Conservation (phyloP, 768 basidiomycete genomes). For the Ramaria sp. region DNA sequence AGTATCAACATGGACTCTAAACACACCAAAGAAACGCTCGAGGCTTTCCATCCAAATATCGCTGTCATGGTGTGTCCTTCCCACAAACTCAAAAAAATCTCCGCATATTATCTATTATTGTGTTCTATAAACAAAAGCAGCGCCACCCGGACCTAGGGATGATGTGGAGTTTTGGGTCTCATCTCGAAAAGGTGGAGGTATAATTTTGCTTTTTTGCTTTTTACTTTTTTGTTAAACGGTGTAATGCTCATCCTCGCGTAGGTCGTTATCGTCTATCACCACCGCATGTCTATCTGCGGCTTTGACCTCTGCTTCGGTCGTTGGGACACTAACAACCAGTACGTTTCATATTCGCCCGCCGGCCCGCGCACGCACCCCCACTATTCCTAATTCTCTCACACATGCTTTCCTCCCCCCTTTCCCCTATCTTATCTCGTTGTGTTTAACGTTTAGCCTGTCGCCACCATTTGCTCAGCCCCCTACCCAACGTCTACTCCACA, state of each 20-base stretch:
- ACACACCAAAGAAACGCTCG: conserved; percentile 77
- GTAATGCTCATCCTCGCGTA: conserved; percentile 76
- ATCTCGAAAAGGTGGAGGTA: conserved; percentile 85
- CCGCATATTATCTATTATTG: too few species aligned
- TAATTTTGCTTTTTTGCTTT: too few species aligned
- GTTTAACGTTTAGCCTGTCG: too few species aligned
- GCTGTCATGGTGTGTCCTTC: conserved; percentile 42
- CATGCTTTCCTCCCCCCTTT: too few species aligned
- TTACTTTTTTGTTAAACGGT: too few species aligned
- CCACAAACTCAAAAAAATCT: background rate
- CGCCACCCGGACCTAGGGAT: conserved; percentile 84
- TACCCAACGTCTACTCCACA: conserved; percentile 88
- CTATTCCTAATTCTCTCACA: too few species aligned
- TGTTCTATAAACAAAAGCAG: too few species aligned
- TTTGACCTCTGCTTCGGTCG: conserved; percentile 95
- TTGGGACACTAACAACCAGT: conserved; percentile 86
- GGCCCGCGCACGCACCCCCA: too few species aligned
- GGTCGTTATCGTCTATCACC: conserved; percentile 82
- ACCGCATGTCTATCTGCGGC: conserved; percentile 80
- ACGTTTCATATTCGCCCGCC: too few species aligned
- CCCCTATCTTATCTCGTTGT: too few species aligned
- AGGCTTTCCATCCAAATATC: conserved; percentile 80
- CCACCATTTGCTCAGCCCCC: too few species aligned
- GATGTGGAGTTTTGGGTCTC: conserved; percentile 81
- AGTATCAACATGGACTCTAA: conserved; percentile 84